phyloP scores from a whole-genome alignment of 2,329 filamentous ascomycete species.

The Fusarium oxysporum region DNA sequence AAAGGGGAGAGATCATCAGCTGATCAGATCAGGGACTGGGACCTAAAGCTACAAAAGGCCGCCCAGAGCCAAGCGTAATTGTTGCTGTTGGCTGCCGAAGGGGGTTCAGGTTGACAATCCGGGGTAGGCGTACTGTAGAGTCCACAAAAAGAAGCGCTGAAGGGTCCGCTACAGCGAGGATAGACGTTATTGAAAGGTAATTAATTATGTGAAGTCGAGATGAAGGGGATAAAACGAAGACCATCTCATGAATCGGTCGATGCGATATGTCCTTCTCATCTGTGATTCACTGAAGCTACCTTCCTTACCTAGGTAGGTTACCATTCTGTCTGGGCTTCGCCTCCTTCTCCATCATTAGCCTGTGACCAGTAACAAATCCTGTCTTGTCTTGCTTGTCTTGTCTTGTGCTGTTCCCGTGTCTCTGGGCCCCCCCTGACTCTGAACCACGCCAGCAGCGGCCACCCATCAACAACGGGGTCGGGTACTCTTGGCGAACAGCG shows the following conservation, averaged over 20 bases:
- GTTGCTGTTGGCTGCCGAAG: conserved; percentile 37
- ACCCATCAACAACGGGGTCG: conserved; percentile 31
- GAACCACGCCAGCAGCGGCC: conserved; percentile 23
- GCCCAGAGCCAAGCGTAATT: conserved; percentile 35
- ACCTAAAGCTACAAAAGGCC: conserved; percentile 33
- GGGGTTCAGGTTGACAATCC: conserved; percentile 41
- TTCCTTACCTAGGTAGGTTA: not conserved
- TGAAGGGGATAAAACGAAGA: not conserved
- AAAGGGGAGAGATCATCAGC: conserved; percentile 49
- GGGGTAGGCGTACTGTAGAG: conserved; percentile 42
- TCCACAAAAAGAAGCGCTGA: conserved; percentile 36
- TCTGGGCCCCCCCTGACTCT: conserved; percentile 31
- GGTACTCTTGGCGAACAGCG: conserved; percentile 23
- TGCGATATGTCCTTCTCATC: not conserved
- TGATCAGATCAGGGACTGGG: conserved; percentile 41
- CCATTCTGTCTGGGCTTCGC: conserved; percentile 25
- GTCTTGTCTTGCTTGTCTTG: not conserved
- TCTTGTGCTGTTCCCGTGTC: conserved; percentile 24
- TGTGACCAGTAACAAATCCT: conserved; percentile 5
- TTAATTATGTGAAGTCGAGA: not conserved
- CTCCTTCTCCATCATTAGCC: conserved; percentile 22
- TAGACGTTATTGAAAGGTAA: conserved; percentile 1
- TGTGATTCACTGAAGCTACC: conserved; percentile 7
- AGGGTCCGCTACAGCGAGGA: conserved; percentile 37
- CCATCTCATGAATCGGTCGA: not conserved